Base-by-base conservation (phyloP, 495 filamentous ascomycete species). In the Annulohypoxylon nitens region DNA sequence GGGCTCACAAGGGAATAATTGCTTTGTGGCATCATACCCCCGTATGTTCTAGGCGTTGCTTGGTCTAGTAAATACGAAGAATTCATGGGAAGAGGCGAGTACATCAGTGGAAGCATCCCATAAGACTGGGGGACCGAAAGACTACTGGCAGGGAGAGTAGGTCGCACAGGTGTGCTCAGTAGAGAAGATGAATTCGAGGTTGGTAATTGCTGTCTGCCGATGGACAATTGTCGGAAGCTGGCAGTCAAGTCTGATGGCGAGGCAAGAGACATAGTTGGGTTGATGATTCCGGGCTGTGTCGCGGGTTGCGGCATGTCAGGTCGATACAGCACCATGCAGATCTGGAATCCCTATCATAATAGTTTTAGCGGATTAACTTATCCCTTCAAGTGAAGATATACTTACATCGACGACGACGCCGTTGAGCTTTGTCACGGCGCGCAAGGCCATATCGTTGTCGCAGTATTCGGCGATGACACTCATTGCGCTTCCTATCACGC, bases 391-490 rank as follows among this genome's bases (percentile, higher is more conserved):
- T 1, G 2, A 41, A 4, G 25, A 10, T n/a, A 18, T 66, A 68
- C 87, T 81, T 72, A 89, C 89, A 62, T 83, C 78, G 66, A 89
- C 65, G 1, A 81, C 79, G 23, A 78, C 71, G 20, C 84, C 83
- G 72, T 87, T 86, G 54, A 87, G 78, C 64, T 75, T 78, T 2
- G 75, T 61, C 4, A 82, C 76, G 12, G 79, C 81, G 1, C 71
- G 64, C 11, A 81, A 20, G 23, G 84, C 79, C 58, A 75, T 69
- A 9, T 81, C 73, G 54, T 78, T 78, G 53, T 92, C 87, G 53
- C 80, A 86, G 75, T 86, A 93, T 69, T 93, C 91, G 8, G 77
- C 82, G 61, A 86, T 54, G 9, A 84, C 82, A 25, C 75, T 79
- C 61, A 83, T 80, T 14, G 75, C 67, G 30, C 78, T 81, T 36